A percentile compares a stretch with the other conserved stretches of the same genome.
These are phyloP conservation scores for Vaccinium macrocarpon DNA, from an alignment of 148 eudicot genomes.

Conservation along the genomic window DNA sequence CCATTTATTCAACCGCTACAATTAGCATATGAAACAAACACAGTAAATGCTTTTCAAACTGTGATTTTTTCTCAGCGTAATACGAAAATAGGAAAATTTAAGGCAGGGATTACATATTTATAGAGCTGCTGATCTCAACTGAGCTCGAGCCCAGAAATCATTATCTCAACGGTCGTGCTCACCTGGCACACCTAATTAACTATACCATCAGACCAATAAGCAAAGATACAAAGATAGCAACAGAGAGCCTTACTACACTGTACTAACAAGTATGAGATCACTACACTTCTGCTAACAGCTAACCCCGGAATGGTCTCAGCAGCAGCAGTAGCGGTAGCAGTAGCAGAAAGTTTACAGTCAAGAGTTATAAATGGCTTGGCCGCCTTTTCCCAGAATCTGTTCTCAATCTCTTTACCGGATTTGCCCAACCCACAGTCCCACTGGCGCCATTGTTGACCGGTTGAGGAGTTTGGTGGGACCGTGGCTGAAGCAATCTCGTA, in stretches of 20 bases:
- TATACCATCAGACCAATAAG: constrained; percentile 8
- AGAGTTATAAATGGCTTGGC: constrained; percentile 65
- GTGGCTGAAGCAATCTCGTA: constrained; percentile 34
- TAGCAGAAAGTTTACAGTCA: background rate
- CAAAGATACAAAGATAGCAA: constrained; percentile 7
- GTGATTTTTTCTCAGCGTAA: background rate
- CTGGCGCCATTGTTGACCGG: constrained; percentile 45
- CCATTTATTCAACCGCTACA: background rate
- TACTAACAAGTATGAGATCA: constrained; percentile 15
- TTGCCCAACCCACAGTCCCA: constrained; percentile 71
- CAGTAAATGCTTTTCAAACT: background rate
- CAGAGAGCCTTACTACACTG: constrained; percentile 12
- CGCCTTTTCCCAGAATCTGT: constrained; percentile 81
- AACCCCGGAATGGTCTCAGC: constrained; percentile 13
- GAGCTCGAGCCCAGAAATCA: constrained; percentile 10
- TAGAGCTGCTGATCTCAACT: background rate
- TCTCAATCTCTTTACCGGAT: constrained; percentile 83
- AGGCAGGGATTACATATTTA: background rate
- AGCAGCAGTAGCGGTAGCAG: background rate
- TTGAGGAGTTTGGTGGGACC: constrained; percentile 39
- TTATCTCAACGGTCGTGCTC: constrained; percentile 4
- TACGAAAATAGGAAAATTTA: background rate
- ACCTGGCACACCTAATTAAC: constrained; percentile 9
- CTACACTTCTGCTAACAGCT: constrained; percentile 31
- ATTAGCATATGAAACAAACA: background rate